Percentiles rank a stretch among this genome's conserved stretches.
Conservation (phyloP, 208 protist genomes). For the Acanthamoeba healyi region DNA sequence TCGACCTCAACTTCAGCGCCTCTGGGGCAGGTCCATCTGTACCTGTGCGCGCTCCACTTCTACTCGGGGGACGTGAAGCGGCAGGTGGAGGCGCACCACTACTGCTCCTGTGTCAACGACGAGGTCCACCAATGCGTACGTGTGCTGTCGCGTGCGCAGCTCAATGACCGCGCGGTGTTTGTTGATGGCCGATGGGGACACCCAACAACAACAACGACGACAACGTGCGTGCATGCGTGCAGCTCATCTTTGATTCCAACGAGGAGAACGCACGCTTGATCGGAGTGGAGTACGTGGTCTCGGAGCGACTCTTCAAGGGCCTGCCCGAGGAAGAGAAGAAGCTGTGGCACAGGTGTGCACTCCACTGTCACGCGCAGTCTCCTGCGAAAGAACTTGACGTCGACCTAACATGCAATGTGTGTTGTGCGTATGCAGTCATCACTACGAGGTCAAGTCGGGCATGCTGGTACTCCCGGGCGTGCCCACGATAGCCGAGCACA, state of each 20-base stretch:
- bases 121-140: constrained; percentile 74
- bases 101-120: constrained; percentile 72
- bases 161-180: no score
- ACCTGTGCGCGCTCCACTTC: constrained; percentile 38
- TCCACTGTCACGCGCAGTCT: background rate
- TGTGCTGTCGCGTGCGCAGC: no score
- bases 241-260: constrained; percentile 64
- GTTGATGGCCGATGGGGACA: no score
- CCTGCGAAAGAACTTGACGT: no score
- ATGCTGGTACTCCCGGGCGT: constrained; percentile 58
- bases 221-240: no score
- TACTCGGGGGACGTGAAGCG: constrained; percentile 47
- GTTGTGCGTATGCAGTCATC: constrained; percentile 22
- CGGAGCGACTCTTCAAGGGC: constrained; percentile 56
- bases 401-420: background rate
- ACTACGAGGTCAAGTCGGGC: constrained; percentile 76
- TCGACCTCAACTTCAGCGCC: background rate
- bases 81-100: constrained; percentile 76
- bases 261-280: constrained; percentile 68
- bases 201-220: no score
- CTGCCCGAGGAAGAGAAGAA: constrained; percentile 77
- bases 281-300: constrained; percentile 79
- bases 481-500: constrained; percentile 39
- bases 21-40: background rate
- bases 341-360: constrained; percentile 70